These are phyloP conservation scores for Globisporangium spinosum DNA, from an alignment of 352 stramenopile species.

Conservation along the genomic window DNA sequence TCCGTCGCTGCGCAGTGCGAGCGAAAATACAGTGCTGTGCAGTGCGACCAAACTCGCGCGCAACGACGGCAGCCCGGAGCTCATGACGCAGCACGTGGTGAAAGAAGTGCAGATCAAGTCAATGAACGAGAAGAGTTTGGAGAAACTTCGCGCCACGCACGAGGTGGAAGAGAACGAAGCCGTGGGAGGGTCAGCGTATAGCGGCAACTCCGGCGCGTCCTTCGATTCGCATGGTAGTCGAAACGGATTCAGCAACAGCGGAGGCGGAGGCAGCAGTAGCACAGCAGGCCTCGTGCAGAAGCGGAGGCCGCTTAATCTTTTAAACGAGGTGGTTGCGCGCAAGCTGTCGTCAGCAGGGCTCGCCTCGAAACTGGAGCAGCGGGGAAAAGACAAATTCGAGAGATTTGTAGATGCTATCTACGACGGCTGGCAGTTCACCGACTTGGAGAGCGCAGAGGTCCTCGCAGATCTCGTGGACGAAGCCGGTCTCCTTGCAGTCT, in stretches of 20 bases:
- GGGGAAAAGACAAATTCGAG: constrained; percentile 67
- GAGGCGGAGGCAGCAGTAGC: constrained; percentile 15
- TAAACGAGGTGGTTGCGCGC: constrained; percentile 45
- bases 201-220: constrained; percentile 22
- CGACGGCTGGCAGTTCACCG: constrained; percentile 35
- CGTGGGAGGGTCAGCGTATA: constrained; percentile 23
- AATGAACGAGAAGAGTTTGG: constrained; percentile 79
- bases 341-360: constrained; percentile 33
- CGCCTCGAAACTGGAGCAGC: constrained; percentile 27
- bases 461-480: constrained; percentile 45
- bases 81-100: constrained; percentile 73
- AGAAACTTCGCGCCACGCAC: constrained; percentile 73
- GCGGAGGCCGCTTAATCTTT: constrained; percentile 52
- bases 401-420: constrained; percentile 51
- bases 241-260: constrained; percentile 14
- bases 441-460: constrained; percentile 34
- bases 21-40: constrained; percentile 56
- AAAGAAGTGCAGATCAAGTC: constrained; percentile 90
- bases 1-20: constrained; percentile 53
- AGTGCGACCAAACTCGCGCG: constrained; percentile 60
- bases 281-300: constrained; percentile 47
- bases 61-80: constrained; percentile 55
- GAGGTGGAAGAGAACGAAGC: constrained; percentile 60
- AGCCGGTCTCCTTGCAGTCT: constrained; percentile 42
- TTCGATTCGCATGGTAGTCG: constrained; percentile 29